Conservation (phyloP, 1,139 yeast genomes). For the Magnusiomyces paraingens region DNA sequence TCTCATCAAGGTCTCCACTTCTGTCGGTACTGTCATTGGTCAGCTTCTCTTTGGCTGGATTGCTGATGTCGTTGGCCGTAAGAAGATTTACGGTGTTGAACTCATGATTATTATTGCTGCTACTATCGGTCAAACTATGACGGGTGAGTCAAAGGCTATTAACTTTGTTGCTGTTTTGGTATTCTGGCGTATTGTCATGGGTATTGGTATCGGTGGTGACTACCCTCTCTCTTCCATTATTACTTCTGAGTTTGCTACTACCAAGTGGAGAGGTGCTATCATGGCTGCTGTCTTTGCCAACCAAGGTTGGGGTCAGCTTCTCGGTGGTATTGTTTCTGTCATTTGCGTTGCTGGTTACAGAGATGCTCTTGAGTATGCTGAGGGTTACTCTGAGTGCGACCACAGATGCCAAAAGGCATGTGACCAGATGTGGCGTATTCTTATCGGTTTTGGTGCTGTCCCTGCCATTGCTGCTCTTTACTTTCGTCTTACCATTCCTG, state of each 20-base stretch:
- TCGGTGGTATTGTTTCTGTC: constrained; percentile 36
- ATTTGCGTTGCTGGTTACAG: constrained; percentile 35
- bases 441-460: constrained; percentile 81
- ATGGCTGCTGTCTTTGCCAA: constrained; percentile 37
- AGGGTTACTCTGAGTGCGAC: constrained; percentile 56
- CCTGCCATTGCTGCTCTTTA: constrained; percentile 80
- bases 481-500: constrained; percentile 89
- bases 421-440: constrained; percentile 91
- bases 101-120: constrained; percentile 75
- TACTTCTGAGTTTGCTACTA: constrained; percentile 36
- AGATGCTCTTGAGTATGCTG: constrained; percentile 54
- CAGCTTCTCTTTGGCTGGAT: constrained; percentile 74
- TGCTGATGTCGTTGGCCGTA: constrained; percentile 79
- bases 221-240: constrained; percentile 83
- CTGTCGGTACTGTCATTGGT: constrained; percentile 53
- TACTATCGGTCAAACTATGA: constrained; percentile 64
- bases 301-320: constrained; percentile 42
- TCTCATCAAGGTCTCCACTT: constrained; percentile 76
- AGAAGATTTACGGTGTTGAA: constrained; percentile 78
- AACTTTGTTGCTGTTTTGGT: constrained; percentile 49
- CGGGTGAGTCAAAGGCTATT: constrained; percentile 51
- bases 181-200: constrained; percentile 35
- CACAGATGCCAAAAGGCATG: constrained; percentile 63
- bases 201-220: constrained; percentile 97
- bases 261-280: constrained; percentile 38